phyloP scores from a whole-genome alignment of 2,329 filamentous ascomycete genomes.

The Venturia carpophila region DNA sequence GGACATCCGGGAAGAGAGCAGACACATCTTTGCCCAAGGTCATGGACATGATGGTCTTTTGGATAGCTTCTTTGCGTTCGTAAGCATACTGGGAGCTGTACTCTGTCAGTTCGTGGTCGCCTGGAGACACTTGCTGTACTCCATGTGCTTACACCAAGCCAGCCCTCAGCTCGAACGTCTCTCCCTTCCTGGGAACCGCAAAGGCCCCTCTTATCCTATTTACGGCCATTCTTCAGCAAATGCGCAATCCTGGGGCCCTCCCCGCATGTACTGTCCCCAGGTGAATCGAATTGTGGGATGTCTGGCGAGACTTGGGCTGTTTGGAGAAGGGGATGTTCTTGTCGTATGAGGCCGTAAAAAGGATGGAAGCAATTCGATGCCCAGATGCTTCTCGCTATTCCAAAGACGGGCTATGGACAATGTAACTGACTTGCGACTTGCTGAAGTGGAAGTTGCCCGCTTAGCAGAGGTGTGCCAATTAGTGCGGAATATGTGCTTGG shows the following conservation, averaged over 20 bases:
- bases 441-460: background rate
- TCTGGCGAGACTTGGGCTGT: background rate
- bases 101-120: conserved; percentile 28
- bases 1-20: conserved; percentile 88
- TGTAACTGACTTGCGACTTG: background rate
- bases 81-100: conserved; percentile 92
- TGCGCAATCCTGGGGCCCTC: background rate
- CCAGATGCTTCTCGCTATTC: too few relatives aligned
- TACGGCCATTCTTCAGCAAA: conserved; percentile 65
- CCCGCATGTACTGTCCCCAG: conserved; percentile 8
- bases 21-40: conserved; percentile 98
- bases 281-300: conserved; percentile 12
- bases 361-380: background rate
- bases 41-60: conserved; percentile 99
- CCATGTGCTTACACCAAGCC: conserved; percentile 59
- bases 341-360: background rate
- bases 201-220: conserved; percentile 94
- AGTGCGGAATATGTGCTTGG: background rate
- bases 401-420: background rate
- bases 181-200: conserved; percentile 85
- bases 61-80: conserved; percentile 96
- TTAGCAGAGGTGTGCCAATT: background rate
- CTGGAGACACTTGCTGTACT: conserved; percentile 3
- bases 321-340: background rate
- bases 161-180: conserved; percentile 94